Evolutionary conservation across 2,329 filamentous ascomycete genomes (phyloP), one percentile per base, ranked within the genome.

Genomic region (Westerdykella ornata): DNA sequence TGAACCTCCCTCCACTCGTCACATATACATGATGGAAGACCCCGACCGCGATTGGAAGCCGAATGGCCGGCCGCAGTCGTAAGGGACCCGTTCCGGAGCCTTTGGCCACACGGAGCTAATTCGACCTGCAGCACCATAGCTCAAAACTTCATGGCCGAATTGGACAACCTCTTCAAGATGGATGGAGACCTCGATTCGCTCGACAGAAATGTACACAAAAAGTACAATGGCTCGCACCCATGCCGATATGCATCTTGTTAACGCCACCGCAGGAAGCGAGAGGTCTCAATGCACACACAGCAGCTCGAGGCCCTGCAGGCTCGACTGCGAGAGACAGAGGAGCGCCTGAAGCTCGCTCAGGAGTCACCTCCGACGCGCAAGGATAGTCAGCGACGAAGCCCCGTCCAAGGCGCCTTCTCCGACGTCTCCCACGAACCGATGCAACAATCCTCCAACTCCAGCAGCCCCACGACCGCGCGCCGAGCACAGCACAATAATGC

Each of bases 101-200:
- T 33, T 33, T 54, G 51, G 45, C 46, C 47, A 51, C 45, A 40
- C 60, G 63, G 46, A 62, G 54, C 37, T 16, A 3, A 33, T n/a
- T 13, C 39, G 63, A 41, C 60, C 53, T 43, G 35, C 68, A 95
- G 89, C 49, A 92, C 86, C 46, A 81, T 95, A 68, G 89, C 88
- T 40, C 84, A 81, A 56, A 87, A 84, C 62, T 95, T 96, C 70
- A 90, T 88, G 45, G 74, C 81, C 34, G 86, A 90, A 64, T 75
- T 96, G 46, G 85, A 90, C 72, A 84, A 88, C 63, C 84, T 94
- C 54, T 96, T 96, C 72, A 84, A 85, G 59, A 82, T 96, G 60
- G 86, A 92, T 54, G 84, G 81, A 66, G 83, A 82, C 53, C 67
- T 92, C 44, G 79, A 83, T 58, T 77, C 84, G 47, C 75, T 94